Conservation (phyloP, 306 rosid genomes). For the Cicer cuneatum region DNA sequence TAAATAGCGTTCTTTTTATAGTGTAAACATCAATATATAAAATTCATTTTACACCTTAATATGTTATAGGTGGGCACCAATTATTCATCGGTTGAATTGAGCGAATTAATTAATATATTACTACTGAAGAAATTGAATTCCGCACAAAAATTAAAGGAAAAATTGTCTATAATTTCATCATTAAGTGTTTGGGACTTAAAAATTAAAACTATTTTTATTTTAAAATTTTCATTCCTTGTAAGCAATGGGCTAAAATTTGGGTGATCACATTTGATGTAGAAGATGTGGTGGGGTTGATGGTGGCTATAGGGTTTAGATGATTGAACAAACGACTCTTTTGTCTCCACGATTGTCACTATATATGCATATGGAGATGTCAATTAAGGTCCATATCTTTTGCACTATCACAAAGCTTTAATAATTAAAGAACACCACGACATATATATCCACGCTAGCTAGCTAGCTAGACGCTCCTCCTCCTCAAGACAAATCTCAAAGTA, state of each 20-base stretch:
- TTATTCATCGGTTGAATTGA: too few relatives aligned
- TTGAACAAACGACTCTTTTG: conserved; percentile 69
- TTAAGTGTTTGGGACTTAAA: too few relatives aligned
- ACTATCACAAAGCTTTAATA: conserved; percentile 61
- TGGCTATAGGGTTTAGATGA: conserved; percentile 57
- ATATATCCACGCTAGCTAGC: conserved; percentile 34
- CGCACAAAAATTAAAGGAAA: too few relatives aligned
- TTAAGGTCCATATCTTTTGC: conserved; percentile 63
- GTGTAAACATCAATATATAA: too few relatives aligned
- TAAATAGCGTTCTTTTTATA: too few relatives aligned
- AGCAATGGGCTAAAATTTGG: background rate
- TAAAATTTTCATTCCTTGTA: too few relatives aligned
- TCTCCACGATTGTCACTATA: conserved; percentile 62
- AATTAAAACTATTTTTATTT: too few relatives aligned
- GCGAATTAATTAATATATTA: too few relatives aligned
- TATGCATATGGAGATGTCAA: conserved; percentile 61
- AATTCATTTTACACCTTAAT: too few relatives aligned
- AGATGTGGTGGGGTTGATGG: conserved; percentile 39
- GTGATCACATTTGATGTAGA: conserved; percentile 32
- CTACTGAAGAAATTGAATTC: too few relatives aligned
- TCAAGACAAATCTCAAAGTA: conserved; percentile 52
- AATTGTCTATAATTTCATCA: too few relatives aligned
- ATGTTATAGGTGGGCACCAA: too few relatives aligned
- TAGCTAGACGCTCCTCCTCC: conserved; percentile 69
- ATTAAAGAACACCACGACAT: conserved; percentile 54